Evolutionary conservation across 768 basidiomycete species (phyloP).

Genomic region (Tremella mesenterica): DNA sequence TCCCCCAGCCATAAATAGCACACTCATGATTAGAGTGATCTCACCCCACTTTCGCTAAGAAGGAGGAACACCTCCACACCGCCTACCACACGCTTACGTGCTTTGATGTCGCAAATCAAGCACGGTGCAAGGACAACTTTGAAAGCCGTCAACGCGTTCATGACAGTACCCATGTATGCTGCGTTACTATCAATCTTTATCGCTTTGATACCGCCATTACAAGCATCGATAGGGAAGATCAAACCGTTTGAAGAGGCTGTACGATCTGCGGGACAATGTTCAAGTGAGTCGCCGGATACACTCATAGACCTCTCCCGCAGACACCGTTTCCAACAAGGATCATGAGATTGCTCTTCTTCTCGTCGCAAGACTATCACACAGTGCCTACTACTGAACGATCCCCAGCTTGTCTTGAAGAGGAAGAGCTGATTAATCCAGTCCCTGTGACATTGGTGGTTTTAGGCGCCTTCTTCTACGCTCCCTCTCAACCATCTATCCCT

Average conservation of each 20-base stretch:
- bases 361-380: conserved; percentile 20
- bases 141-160: conserved; percentile 55
- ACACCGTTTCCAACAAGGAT: conserved; percentile 77
- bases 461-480: conserved; percentile 75
- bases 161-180: conserved; percentile 83
- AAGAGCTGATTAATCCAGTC: conserved; percentile 49
- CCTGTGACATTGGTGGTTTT: conserved; percentile 85
- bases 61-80: conserved; percentile 7
- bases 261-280: conserved; percentile 42
- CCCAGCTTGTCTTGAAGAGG: no score
- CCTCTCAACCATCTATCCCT: conserved; percentile 21
- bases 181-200: conserved; percentile 65
- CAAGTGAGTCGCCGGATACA: conserved; percentile 28
- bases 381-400: conserved; percentile 10
- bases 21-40: conserved; percentile 16
- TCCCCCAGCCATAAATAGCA: neutral
- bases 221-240: conserved; percentile 59
- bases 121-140: conserved; percentile 29
- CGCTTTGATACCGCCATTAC: conserved; percentile 66
- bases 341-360: conserved; percentile 89
- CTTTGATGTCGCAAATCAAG: conserved; percentile 11
- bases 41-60: conserved; percentile 10
- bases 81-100: conserved; percentile 17
- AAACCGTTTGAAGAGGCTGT: conserved; percentile 48
- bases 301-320: neutral